These are phyloP conservation scores for Crithidia fasciculata DNA, from an alignment of 208 protist genomes.

Conservation along the genomic window DNA sequence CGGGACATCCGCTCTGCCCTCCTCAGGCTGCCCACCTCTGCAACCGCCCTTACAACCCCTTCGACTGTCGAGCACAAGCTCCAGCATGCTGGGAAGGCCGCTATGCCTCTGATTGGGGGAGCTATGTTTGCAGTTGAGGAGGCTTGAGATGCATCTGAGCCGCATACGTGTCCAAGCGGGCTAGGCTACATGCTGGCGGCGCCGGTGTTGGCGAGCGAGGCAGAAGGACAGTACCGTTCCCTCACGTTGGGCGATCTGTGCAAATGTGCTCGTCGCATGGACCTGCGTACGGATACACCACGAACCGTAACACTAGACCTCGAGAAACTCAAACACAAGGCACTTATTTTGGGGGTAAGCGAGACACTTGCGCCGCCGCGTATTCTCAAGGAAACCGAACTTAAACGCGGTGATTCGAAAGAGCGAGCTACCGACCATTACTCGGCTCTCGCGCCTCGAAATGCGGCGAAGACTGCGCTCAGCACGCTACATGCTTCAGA, in stretches of 20 bases:
- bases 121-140: not conserved
- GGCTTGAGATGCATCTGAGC: not conserved
- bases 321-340: not conserved
- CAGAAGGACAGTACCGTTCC: constrained; percentile 3
- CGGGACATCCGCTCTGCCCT: not conserved
- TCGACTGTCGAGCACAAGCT: constrained; percentile 2
- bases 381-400: not conserved
- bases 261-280: not conserved
- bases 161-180: not conserved
- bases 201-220: not conserved
- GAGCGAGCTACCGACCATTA: not conserved
- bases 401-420: not conserved
- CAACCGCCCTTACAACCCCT: not conserved
- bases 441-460: not conserved
- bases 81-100: not conserved
- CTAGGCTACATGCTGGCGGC: not conserved
- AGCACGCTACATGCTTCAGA: not conserved
- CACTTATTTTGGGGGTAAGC: not conserved
- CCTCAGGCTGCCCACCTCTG: not conserved
- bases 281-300: not conserved
- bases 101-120: not conserved
- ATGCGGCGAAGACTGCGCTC: not conserved
- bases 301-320: not conserved
- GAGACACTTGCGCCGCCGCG: not conserved
- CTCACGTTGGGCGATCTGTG: not conserved